These are phyloP conservation scores for Nicotiana sylvestris DNA, from an alignment of 257 asterid genomes.

Conservation along the genomic window DNA sequence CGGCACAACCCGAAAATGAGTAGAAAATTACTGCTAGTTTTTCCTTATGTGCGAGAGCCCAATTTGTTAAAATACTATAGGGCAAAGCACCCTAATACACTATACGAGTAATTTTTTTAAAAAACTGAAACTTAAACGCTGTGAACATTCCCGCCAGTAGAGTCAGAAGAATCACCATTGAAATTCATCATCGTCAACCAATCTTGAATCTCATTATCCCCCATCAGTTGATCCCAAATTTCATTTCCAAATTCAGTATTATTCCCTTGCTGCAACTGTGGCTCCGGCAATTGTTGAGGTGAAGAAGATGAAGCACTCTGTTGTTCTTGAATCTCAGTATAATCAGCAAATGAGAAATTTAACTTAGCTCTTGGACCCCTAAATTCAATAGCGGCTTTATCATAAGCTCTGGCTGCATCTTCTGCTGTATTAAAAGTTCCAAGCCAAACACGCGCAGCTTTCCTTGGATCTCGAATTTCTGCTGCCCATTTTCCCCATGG, in stretches of 20 bases:
- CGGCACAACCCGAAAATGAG: background rate
- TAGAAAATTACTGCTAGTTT: background rate
- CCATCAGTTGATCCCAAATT: conserved; percentile 16
- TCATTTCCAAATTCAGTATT: background rate
- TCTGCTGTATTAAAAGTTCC: conserved; percentile 82
- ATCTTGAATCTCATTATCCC: conserved; percentile 47
- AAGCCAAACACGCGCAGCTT: conserved; percentile 88
- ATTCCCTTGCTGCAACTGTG: background rate
- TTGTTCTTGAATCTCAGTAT: conserved; percentile 23
- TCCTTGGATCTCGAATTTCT: conserved; percentile 75
- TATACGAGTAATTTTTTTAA: no score
- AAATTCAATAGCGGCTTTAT: conserved; percentile 73
- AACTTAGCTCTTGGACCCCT: conserved; percentile 89
- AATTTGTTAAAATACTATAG: background rate
- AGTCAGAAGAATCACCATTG: conserved; percentile 47
- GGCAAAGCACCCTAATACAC: background rate
- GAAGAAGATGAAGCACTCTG: conserved; percentile 18
- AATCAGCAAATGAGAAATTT: conserved; percentile 71
- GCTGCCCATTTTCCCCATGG: conserved; percentile 99
- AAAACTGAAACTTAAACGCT: background rate
- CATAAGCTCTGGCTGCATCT: conserved; percentile 87
- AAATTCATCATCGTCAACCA: conserved; percentile 70
- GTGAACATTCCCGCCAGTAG: conserved; percentile 43
- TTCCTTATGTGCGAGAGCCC: background rate
- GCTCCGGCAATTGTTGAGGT: background rate